Conservation (phyloP, 2,329 filamentous ascomycete species). For the Nigrospora sphaerica region DNA sequence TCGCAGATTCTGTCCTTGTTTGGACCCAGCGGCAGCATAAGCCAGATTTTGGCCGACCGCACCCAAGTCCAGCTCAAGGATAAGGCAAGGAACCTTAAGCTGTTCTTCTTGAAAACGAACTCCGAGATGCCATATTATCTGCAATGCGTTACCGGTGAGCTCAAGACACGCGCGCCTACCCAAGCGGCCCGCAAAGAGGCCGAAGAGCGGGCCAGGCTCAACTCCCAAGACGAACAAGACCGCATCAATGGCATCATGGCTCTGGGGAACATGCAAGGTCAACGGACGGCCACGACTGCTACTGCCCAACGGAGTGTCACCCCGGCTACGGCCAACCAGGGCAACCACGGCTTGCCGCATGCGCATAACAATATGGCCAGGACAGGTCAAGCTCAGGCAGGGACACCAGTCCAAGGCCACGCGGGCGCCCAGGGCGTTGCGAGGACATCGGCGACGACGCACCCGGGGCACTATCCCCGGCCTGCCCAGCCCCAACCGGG, state of each 20-base stretch:
- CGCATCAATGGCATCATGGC: conserved; percentile 55
- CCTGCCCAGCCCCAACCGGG: conserved; percentile 1
- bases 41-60: conserved; percentile 76
- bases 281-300: conserved; percentile 11
- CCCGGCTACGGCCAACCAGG: conserved; percentile 1
- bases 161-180: conserved; percentile 76
- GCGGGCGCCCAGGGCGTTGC: conserved; percentile 8
- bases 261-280: conserved; percentile 39
- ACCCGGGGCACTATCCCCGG: conserved; percentile 1
- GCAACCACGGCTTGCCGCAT: background rate
- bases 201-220: conserved; percentile 53
- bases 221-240: conserved; percentile 52
- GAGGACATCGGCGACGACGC: background rate
- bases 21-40: conserved; percentile 71
- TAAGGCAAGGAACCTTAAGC: conserved; percentile 81
- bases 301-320: conserved; percentile 10
- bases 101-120: conserved; percentile 87
- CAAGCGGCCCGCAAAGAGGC: conserved; percentile 64
- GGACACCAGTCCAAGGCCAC: conserved; percentile 4
- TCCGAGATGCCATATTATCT: conserved; percentile 87
- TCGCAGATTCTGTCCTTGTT: conserved; percentile 84
- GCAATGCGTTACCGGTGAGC: conserved; percentile 79
- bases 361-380: background rate
- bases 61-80: conserved; percentile 92
- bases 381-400: background rate